Percentiles rank a stretch among this genome's conserved stretches.
Conservation (phyloP, 352 stramenopile genomes). For the Globisporangium cystogenes region DNA sequence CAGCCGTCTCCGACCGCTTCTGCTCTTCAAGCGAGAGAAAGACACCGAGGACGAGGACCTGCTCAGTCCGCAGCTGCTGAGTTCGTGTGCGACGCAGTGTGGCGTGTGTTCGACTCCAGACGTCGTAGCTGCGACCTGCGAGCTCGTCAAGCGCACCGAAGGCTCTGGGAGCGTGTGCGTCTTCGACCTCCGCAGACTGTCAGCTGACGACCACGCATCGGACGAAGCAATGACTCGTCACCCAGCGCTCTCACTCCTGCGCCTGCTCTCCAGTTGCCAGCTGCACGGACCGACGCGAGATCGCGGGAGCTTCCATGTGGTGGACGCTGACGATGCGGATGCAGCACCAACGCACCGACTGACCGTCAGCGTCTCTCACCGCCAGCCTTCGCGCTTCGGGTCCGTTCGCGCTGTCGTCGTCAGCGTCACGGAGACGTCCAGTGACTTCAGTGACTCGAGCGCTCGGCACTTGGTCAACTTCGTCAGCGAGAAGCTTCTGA, state of each 20-base stretch:
- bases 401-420: background rate
- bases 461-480: background rate
- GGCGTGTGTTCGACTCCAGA: background rate
- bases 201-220: background rate
- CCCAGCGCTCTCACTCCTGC: slow-evolving; percentile 5
- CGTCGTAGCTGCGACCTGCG: background rate
- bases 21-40: background rate
- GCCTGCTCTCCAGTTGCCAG: background rate
- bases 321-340: background rate
- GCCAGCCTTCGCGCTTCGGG: background rate
- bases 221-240: background rate
- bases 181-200: background rate
- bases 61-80: background rate
- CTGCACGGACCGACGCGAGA: background rate
- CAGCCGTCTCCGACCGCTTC: background rate
- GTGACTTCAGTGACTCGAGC: background rate
- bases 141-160: background rate
- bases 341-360: background rate
- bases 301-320: background rate
- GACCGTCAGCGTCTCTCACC: background rate
- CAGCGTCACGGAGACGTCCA: background rate
- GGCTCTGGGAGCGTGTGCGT: background rate
- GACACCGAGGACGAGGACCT: background rate
- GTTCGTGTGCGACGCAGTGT: background rate
- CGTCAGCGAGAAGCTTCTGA: background rate